Evolutionary conservation across 805 yeast species (phyloP), one percentile per base, ranked within the genome.

Genomic region (Wickerhamia fluorescens): DNA sequence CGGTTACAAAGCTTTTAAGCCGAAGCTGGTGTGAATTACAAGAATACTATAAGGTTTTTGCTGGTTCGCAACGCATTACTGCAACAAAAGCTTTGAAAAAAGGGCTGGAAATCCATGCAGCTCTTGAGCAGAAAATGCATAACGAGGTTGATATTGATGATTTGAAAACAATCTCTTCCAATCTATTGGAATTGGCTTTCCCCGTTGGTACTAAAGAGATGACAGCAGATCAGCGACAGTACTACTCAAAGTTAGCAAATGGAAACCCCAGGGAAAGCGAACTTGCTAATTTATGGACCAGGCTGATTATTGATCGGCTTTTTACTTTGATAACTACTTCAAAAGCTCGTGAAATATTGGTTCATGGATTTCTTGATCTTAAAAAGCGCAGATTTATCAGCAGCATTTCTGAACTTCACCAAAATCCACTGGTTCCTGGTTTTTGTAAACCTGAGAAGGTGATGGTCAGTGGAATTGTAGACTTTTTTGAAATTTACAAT

Each of bases 21-120:
- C 61, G 68, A 18, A 51, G 65, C 10, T 81, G 86, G 83, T 82
- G 92, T 57, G 89, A 82, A 49, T 52, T 81, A 25, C 55, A 74
- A 23, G 62, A 57, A 12, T 62, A 68, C 34, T 81, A 73, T 45
- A 61, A 65, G 14, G 45, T 74, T 0, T 80, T 70, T 40, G 55
- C 77, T 0, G 63, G 65, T 13, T 54, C 66, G 5, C 52, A 49
- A 2, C 42, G 42, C 2, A 23, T 35, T 23, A 31, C 41, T 18
- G 50, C 51, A 14, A 68, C 67, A 4, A 40, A 36, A 3, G 62
- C 68, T 3, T 66, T 78, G 61, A 32, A 33, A 3, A 38, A 54
- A 8, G 89, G 89, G 0, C 45, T 53, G 4, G 42, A 40, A 17
- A 56, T 57, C 4, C 88, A 81, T 49, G 45, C 47, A 16, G 41